These are phyloP conservation scores for Nannochloris sp. DNA, from an alignment of 139 green algal species.

Conservation along the genomic window DNA sequence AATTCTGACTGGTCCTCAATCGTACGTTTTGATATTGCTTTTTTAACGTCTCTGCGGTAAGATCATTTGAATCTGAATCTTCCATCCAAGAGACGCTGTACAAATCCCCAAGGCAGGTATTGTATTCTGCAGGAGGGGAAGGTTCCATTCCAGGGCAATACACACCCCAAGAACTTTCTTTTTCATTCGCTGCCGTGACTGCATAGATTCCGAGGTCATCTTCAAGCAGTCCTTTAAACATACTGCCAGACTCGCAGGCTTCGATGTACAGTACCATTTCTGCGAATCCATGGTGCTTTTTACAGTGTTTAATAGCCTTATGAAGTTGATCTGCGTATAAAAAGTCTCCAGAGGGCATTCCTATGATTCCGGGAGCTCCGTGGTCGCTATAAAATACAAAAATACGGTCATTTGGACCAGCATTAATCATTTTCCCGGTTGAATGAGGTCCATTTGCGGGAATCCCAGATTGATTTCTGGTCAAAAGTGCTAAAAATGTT, in stretches of 20 bases:
- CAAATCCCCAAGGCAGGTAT: slow-evolving; percentile 92
- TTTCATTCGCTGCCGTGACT: slow-evolving; percentile 80
- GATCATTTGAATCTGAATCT: slow-evolving; percentile 67
- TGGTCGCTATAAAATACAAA: slow-evolving; percentile 73
- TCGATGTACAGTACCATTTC: slow-evolving; percentile 88
- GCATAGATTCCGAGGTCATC: slow-evolving; percentile 52
- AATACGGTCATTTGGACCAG: slow-evolving; percentile 64
- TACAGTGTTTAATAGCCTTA: slow-evolving; percentile 37
- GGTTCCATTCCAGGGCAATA: slow-evolving; percentile 61
- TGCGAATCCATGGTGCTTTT: slow-evolving; percentile 51
- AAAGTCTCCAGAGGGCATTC: slow-evolving; percentile 81
- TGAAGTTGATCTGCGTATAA: slow-evolving; percentile 87
- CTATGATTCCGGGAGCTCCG: slow-evolving; percentile 71
- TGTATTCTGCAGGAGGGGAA: slow-evolving; percentile 43
- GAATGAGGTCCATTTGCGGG: neutral
- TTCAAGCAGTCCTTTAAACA: slow-evolving; percentile 82
- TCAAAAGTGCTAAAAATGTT: slow-evolving; percentile 56
- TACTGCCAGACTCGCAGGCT: slow-evolving; percentile 86
- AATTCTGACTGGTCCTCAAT: slow-evolving; percentile 71
- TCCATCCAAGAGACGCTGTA: slow-evolving; percentile 94
- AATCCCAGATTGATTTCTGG: neutral
- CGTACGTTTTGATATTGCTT: slow-evolving; percentile 75
- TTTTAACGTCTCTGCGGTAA: slow-evolving; percentile 70
- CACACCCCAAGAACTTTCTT: slow-evolving; percentile 84
- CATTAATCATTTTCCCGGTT: slow-evolving; percentile 47